Evolutionary conservation across 805 yeast species (phyloP).

Genomic region (Pichia rugopelliculosa): DNA sequence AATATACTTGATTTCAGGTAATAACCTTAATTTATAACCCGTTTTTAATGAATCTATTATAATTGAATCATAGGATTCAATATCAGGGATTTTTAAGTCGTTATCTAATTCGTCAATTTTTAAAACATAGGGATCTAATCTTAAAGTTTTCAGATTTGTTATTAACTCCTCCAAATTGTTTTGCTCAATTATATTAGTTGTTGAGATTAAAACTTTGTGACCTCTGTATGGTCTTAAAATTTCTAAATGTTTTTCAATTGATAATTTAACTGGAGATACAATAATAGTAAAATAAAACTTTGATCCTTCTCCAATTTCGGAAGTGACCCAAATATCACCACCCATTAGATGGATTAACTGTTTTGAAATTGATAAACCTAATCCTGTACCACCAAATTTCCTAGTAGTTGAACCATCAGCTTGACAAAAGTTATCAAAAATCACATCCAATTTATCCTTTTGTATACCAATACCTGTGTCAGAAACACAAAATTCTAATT

Average conservation of each 20-base stretch:
- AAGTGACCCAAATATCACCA: slow-evolving; percentile 87
- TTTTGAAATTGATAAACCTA: slow-evolving; percentile 82
- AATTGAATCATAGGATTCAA: slow-evolving; percentile 67
- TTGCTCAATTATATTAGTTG: slow-evolving; percentile 49
- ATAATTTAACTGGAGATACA: slow-evolving; percentile 63
- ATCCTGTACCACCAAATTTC: slow-evolving; percentile 89
- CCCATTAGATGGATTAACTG: slow-evolving; percentile 87
- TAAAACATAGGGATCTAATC: slow-evolving; percentile 48
- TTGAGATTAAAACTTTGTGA: slow-evolving; percentile 64
- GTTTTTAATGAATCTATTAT: slow-evolving; percentile 74
- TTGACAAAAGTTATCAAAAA: slow-evolving; percentile 85
- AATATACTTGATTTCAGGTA: slow-evolving; percentile 75
- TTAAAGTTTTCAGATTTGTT: slow-evolving; percentile 43
- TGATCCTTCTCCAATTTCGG: slow-evolving; percentile 73
- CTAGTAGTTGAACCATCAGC: slow-evolving; percentile 93
- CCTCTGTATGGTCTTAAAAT: slow-evolving; percentile 62
- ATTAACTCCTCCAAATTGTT: slow-evolving; percentile 45
- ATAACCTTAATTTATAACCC: slow-evolving; percentile 58
- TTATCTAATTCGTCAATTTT: slow-evolving; percentile 46
- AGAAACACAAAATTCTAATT: slow-evolving; percentile 75
- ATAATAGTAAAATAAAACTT: slow-evolving; percentile 75
- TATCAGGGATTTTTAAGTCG: slow-evolving; percentile 44
- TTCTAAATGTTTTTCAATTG: slow-evolving; percentile 58
- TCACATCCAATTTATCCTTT: slow-evolving; percentile 74
- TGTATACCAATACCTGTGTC: slow-evolving; percentile 91